Evolutionary conservation across 805 yeast genomes (phyloP), one percentile per base, ranked within the genome.

Genomic region (Barnettozyma wickerhamii): DNA sequence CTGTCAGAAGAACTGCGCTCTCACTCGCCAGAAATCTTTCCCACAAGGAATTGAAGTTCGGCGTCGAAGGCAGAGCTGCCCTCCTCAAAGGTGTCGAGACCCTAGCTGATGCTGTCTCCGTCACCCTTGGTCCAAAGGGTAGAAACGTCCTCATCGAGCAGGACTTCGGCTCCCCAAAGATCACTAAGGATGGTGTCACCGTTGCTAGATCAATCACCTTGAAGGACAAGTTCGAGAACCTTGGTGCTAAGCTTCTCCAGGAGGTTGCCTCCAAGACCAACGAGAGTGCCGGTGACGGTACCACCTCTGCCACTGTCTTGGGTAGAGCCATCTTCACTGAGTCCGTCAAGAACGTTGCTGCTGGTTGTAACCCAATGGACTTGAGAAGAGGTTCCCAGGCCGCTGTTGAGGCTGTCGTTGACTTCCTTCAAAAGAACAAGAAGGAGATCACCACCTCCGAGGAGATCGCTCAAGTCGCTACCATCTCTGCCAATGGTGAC

Each of bases 291-390:
- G 99, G 99, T 72, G 99, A 91, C 61, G 99, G 99, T 71, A 91
- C 99, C 55, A 91, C 99, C 35, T 84, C 96, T 38, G 98, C 99
- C 57, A 91, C 99, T 42, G 95, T 91, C 43, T 76, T 91, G 56
- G 98, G 97, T 58, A 84, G 96, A 69, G 86, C 96, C 47, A 91
- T 91, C 56, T 93, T 91, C 77, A 85, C 96, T 50, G 98, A 91
- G 69, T 81, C 95, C 24, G 97, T 91, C 47, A 93, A 91, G 77
- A 90, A 90, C 62, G 99, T 91, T 38, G 98, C 99, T 49, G 97
- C 98, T 45, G 99, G 99, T 48, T 91, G 98, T 72, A 93, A 91
- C 76, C 99, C 99, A 62, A 93, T 90, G 96, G 99, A 91, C 63
- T 78, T 91, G 66, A 87, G 99, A 79, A 83, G 95, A 68, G 99